Evolutionary conservation across 768 basidiomycete species (phyloP).

Genomic region (Hygrophoropsis aurantiaca): DNA sequence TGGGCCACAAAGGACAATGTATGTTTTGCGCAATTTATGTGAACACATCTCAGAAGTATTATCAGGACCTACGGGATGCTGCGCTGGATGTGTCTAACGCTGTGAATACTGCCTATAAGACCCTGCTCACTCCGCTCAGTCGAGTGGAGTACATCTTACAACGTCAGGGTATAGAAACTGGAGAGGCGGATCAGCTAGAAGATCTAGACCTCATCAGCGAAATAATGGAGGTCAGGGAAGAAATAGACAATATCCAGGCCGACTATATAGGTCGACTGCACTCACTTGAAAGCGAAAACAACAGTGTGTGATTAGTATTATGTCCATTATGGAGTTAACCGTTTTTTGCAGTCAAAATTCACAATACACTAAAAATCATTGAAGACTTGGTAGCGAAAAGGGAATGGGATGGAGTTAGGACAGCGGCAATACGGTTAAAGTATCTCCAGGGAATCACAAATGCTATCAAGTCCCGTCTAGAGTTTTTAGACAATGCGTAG

Average conservation of each 20-base stretch:
- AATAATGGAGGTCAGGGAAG: conserved; percentile 78
- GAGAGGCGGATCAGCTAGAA: conserved; percentile 71
- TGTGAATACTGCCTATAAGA: conserved; percentile 82
- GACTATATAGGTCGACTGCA: conserved; percentile 47
- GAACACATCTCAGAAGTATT: no score
- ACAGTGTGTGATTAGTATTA: conserved; percentile 43
- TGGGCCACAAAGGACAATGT: conserved; percentile 73
- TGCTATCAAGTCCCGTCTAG: conserved; percentile 16
- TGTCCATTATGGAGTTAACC: neutral
- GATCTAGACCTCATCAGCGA: conserved; percentile 72
- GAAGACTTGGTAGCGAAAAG: conserved; percentile 46
- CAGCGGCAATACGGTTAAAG: conserved; percentile 63
- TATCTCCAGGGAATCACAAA: conserved; percentile 69
- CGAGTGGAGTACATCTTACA: conserved; percentile 82
- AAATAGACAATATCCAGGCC: conserved; percentile 58
- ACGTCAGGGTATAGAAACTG: conserved; percentile 53
- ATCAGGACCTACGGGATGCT: conserved; percentile 19
- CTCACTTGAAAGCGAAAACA: conserved; percentile 51
- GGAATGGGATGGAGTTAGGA: conserved; percentile 59
- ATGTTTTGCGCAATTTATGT: conserved; percentile 7
- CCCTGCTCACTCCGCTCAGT: conserved; percentile 67
- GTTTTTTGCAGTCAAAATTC: conserved; percentile 48
- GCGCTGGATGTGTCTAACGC: conserved; percentile 55
- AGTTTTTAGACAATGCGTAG: conserved; percentile 2
- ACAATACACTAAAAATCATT: conserved; percentile 44